These are phyloP conservation scores for Cyberlindnera bimundalis DNA, from an alignment of 805 yeast species.

Conservation along the genomic window DNA sequence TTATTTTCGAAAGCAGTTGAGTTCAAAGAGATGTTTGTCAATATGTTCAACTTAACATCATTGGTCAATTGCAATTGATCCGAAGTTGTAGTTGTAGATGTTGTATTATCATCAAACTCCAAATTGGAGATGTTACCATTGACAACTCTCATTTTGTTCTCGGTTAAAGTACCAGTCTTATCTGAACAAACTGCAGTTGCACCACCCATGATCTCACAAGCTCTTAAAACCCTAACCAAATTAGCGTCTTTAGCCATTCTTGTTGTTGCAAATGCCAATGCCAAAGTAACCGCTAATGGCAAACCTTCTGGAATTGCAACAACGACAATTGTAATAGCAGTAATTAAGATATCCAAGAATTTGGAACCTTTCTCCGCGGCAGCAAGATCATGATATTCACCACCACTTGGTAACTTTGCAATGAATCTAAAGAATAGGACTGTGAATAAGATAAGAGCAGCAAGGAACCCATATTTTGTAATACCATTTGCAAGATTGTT, in stretches of 20 bases:
- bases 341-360: slow-evolving; percentile 82
- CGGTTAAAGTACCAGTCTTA: slow-evolving; percentile 96
- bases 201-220: slow-evolving; percentile 99
- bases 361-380: slow-evolving; percentile 79
- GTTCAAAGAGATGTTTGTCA: slow-evolving; percentile 67
- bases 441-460: slow-evolving; percentile 77
- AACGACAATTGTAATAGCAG: slow-evolving; percentile 88
- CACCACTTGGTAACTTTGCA: slow-evolving; percentile 53
- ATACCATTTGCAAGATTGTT: slow-evolving; percentile 86
- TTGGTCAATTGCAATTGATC: slow-evolving; percentile 15
- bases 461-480: slow-evolving; percentile 88
- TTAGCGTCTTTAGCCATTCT: slow-evolving; percentile 97
- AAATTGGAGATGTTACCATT: slow-evolving; percentile 62
- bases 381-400: slow-evolving; percentile 40
- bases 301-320: slow-evolving; percentile 99
- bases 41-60: slow-evolving; percentile 25
- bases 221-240: slow-evolving; percentile 85
- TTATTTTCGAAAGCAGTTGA: slow-evolving; percentile 86
- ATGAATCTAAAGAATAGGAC: slow-evolving; percentile 76
- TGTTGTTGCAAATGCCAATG: slow-evolving; percentile 96
- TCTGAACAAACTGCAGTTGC: slow-evolving; percentile 97
- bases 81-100: slow-evolving; percentile 16
- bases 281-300: slow-evolving; percentile 95
- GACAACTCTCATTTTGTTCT: slow-evolving; percentile 89
- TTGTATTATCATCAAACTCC: slow-evolving; percentile 49